Conservation (phyloP, 1,284 basidiomycete genomes). For the Pseudozyma sp. region DNA sequence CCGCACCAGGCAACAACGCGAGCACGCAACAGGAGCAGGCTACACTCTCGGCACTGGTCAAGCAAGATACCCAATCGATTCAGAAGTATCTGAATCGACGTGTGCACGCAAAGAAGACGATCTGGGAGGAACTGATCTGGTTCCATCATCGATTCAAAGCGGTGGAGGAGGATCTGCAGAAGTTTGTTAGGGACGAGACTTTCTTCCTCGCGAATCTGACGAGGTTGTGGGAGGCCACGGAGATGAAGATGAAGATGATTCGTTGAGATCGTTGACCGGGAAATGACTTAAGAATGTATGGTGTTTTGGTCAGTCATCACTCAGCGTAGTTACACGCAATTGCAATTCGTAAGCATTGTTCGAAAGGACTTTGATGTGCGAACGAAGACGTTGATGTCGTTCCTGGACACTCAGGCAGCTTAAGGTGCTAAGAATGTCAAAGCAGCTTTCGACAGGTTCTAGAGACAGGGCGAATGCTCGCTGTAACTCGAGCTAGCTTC, state of each 20-base stretch:
- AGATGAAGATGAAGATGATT: constrained; percentile 52
- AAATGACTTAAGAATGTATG: too few species aligned
- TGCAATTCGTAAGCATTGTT: too few species aligned
- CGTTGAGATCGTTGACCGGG: constrained; percentile 7
- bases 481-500: too few species aligned
- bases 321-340: too few species aligned
- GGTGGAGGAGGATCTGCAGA: constrained; percentile 38
- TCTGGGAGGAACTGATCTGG: constrained; percentile 53
- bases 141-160: constrained; percentile 43
- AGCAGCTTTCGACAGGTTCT: too few species aligned
- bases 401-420: too few species aligned
- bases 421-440: too few species aligned
- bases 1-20: constrained; percentile 8
- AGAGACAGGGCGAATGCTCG: too few species aligned
- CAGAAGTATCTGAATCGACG: constrained; percentile 44
- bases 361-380: too few species aligned
- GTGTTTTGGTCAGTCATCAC: too few species aligned
- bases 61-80: constrained; percentile 37
- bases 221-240: constrained; percentile 42
- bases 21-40: constrained; percentile 40
- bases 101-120: constrained; percentile 43
- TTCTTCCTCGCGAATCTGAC: constrained; percentile 23
- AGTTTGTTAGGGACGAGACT: constrained; percentile 32
- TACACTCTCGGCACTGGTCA: constrained; percentile 33
- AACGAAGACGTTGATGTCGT: too few species aligned